Evolutionary conservation across 1,139 yeast genomes (phyloP), one percentile per base, ranked within the genome.

Genomic region (Hyphopichia pseudoburtonii): DNA sequence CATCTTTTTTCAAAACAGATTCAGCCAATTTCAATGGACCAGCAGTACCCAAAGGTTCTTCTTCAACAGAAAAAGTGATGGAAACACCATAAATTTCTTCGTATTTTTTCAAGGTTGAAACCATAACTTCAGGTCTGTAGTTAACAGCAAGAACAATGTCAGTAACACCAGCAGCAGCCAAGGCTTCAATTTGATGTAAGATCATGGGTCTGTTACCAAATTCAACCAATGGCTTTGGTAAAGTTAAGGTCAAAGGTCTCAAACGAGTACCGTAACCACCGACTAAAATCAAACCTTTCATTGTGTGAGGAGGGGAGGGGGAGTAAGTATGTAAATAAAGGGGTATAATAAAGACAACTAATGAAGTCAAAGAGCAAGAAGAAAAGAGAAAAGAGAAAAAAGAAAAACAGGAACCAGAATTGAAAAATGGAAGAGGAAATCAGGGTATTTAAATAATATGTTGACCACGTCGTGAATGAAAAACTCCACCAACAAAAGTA

Each of bases 221-320:
- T 72, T 94, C 99, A 48, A 94, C 98, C 68, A 94, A 78, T 38
- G 99, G 99, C 75, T 94, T 94, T 66, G 99, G 99, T 51, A 86
- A 79, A 41, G 98, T 90, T 59, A 94, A 78, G 45, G 99, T 94
- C 59, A 92, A 78, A 47, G 99, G 99, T 80, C 99, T 90, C 76
- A 92, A 86, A 76, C 99, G 94, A 61, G 99, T 92, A 78, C 99
- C 99, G 76, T 89, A 92, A 67, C 98, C 98, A 63, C 98, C 98
- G 57, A 92, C 98, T 66, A 92, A 86, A 78, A 92, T 92, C 68
- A 92, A 82, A 63, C 97, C 98, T 78, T 92, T 92, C 98, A 92
- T 92, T 57, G 34, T 66, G 41, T 44, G 35, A 15, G 11, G 5
- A 5, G 12, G 27, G 8, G 14, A 15, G 9, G 5, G 10, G 14